These are phyloP conservation scores for Boeremia lycopersici DNA, from an alignment of 2,329 filamentous ascomycete genomes.

Conservation along the genomic window DNA sequence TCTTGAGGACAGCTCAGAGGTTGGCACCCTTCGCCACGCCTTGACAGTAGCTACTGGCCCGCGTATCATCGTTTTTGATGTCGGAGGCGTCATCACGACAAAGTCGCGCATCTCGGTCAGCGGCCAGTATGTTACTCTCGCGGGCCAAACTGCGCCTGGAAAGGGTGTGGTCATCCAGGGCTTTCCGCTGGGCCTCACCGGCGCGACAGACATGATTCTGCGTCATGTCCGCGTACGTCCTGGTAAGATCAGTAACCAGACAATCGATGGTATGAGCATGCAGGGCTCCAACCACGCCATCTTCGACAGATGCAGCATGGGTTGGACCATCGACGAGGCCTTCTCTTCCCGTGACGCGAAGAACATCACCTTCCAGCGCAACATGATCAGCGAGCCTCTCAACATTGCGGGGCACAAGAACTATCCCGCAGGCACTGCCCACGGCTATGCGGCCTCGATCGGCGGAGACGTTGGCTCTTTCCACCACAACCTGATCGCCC, in stretches of 20 bases:
- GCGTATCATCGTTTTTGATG: conserved; percentile 25
- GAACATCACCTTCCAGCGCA: conserved; percentile 47
- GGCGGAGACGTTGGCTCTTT: conserved; percentile 46
- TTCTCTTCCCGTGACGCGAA: conserved; percentile 44
- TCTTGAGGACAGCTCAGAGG: conserved; percentile 38
- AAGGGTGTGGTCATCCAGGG: conserved; percentile 36
- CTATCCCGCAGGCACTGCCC: conserved; percentile 40
- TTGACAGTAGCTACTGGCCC: conserved; percentile 33
- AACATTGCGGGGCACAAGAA: conserved; percentile 48
- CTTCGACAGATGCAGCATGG: conserved; percentile 45
- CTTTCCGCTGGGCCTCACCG: conserved; percentile 39
- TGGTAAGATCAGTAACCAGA: conserved; percentile 38
- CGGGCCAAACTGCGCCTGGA: conserved; percentile 26
- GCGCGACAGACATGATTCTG: conserved; percentile 36
- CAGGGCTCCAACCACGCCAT: conserved; percentile 45
- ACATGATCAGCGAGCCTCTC: conserved; percentile 46
- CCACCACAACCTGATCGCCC: conserved; percentile 46
- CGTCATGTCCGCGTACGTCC: conserved; percentile 35
- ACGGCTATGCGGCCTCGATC: conserved; percentile 29
- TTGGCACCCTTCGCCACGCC: conserved; percentile 47
- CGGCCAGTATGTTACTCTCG: conserved; percentile 24
- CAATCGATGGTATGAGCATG: conserved; percentile 47
- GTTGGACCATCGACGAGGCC: conserved; percentile 45
- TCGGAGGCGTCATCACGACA: conserved; percentile 25
- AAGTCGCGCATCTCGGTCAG: conserved; percentile 24